Evolutionary conservation across 1,139 yeast species (phyloP).

Genomic region (Lodderomyces elongisporus): DNA sequence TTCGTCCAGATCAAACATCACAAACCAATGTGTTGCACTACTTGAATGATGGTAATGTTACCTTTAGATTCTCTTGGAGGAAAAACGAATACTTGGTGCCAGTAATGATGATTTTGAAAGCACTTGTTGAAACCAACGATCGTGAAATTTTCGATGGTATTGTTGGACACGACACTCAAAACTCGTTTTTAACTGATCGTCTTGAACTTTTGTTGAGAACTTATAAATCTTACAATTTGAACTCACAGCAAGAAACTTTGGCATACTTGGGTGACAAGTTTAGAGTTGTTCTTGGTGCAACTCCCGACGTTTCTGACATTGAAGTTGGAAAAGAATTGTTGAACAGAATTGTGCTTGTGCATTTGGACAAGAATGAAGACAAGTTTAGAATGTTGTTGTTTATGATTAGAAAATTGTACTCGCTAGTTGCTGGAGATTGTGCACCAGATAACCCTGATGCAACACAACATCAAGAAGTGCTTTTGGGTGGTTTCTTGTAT

Average conservation of each 20-base stretch:
- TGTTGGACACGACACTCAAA: constrained; percentile 79
- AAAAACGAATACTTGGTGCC: constrained; percentile 94
- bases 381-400: constrained; percentile 83
- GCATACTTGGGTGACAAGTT: constrained; percentile 95
- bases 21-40: constrained; percentile 96
- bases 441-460: constrained; percentile 99
- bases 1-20: constrained; percentile 94
- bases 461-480: constrained; percentile 95
- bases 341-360: constrained; percentile 82
- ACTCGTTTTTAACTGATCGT: constrained; percentile 97
- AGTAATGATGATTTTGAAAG: constrained; percentile 86
- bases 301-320: constrained; percentile 81
- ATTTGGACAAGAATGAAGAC: constrained; percentile 64
- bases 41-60: constrained; percentile 91
- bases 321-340: constrained; percentile 88
- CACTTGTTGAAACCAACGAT: constrained; percentile 84
- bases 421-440: constrained; percentile 95
- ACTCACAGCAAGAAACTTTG: constrained; percentile 80
- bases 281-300: constrained; percentile 85
- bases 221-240: constrained; percentile 73
- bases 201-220: constrained; percentile 86
- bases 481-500: constrained; percentile 91
- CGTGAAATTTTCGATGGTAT: constrained; percentile 94
- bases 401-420: constrained; percentile 92
- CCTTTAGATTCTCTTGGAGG: constrained; percentile 95